phyloP scores from a whole-genome alignment of 1,284 basidiomycete species.

The Sporisorium graminicola region DNA sequence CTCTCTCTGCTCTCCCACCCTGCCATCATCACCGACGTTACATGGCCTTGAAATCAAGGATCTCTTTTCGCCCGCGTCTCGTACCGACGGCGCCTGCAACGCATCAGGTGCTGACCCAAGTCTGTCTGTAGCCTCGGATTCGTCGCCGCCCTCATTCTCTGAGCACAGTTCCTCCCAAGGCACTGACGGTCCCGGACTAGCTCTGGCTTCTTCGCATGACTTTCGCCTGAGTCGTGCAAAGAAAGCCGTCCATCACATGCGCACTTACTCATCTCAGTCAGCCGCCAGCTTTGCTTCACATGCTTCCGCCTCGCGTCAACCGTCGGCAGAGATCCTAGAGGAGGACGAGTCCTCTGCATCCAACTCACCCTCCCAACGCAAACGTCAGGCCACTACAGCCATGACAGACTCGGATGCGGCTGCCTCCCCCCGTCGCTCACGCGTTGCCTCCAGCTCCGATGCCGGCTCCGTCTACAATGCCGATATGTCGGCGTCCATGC shows the following conservation, averaged over 20 bases:
- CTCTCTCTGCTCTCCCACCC: slow-evolving; percentile 41
- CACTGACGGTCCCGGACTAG: slow-evolving; percentile 16
- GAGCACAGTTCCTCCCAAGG: slow-evolving; percentile 28
- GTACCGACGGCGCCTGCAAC: slow-evolving; percentile 7
- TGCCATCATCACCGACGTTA: slow-evolving; percentile 27
- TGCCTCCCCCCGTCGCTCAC: slow-evolving; percentile 29
- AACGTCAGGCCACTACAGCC: not conserved
- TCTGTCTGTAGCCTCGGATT: slow-evolving; percentile 23
- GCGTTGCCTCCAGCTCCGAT: slow-evolving; percentile 32
- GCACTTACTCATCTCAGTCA: slow-evolving; percentile 41
- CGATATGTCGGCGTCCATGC: slow-evolving; percentile 42
- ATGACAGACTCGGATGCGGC: slow-evolving; percentile 16
- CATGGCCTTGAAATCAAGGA: slow-evolving; percentile 18
- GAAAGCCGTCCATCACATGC: slow-evolving; percentile 41
- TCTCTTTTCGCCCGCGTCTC: slow-evolving; percentile 23
- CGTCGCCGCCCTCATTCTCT: slow-evolving; percentile 32
- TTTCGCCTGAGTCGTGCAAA: slow-evolving; percentile 33
- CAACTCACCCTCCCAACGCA: slow-evolving; percentile 4
- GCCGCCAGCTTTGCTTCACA: slow-evolving; percentile 41
- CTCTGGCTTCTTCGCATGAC: slow-evolving; percentile 27
- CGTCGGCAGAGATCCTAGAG: slow-evolving; percentile 39
- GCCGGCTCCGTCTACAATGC: slow-evolving; percentile 35
- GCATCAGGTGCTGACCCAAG: not conserved
- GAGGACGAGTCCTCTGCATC: slow-evolving; percentile 26
- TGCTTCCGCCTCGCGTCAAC: slow-evolving; percentile 32